Percentiles rank a stretch among this genome's conserved stretches.
These are phyloP conservation scores for Botryosphaeria agaves DNA, from an alignment of 2,329 filamentous ascomycete species.

Conservation along the genomic window DNA sequence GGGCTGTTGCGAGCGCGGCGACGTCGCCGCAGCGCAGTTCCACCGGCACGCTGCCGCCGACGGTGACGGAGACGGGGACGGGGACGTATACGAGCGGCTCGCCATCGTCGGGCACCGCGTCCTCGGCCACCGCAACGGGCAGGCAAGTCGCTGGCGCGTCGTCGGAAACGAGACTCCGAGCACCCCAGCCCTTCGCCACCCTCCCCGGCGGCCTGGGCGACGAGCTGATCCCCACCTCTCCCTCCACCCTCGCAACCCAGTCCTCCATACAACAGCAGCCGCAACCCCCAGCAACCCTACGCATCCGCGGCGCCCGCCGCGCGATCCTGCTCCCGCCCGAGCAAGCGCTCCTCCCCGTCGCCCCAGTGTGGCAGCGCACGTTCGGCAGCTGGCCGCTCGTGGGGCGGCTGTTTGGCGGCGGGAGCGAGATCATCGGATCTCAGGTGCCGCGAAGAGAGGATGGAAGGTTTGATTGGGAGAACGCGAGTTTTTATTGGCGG, in stretches of 20 bases:
- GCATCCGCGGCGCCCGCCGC: slow-evolving; percentile 19
- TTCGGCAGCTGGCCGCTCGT: slow-evolving; percentile 33
- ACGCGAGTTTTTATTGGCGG: slow-evolving; percentile 42
- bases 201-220: not conserved
- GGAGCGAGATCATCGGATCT: slow-evolving; percentile 49
- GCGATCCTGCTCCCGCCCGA: slow-evolving; percentile 24
- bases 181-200: slow-evolving; percentile 5
- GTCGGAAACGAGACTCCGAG: no score
- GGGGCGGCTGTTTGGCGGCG: slow-evolving; percentile 22
- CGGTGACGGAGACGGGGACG: slow-evolving; percentile 4
- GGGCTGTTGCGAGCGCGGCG: slow-evolving; percentile 13
- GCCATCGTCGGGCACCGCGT: slow-evolving; percentile 18
- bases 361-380: slow-evolving; percentile 22
- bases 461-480: slow-evolving; percentile 62
- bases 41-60: slow-evolving; percentile 14
- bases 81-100: slow-evolving; percentile 10
- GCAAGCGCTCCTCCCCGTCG: slow-evolving; percentile 27
- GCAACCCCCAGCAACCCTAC: slow-evolving; percentile 3
- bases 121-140: slow-evolving; percentile 21
- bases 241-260: not conserved
- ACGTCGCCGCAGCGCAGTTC: slow-evolving; percentile 12
- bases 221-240: not conserved
- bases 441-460: slow-evolving; percentile 55
- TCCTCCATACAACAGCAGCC: not conserved
- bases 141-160: slow-evolving; percentile 3